Conservation (phyloP, 768 basidiomycete species). For the Phylloporus arenicola region DNA sequence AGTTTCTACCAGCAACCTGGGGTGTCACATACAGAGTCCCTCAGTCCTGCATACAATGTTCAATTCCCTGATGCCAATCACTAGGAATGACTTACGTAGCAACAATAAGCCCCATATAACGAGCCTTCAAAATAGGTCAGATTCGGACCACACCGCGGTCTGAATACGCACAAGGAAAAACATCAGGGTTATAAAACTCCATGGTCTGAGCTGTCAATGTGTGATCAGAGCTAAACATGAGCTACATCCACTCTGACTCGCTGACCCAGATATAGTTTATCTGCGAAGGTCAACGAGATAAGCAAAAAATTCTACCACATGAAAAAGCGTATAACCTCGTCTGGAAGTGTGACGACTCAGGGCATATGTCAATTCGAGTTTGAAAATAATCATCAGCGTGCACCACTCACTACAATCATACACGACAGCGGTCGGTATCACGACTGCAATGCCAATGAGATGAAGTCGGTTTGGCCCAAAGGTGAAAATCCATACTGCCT, state of each 20-base stretch:
- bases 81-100: conserved; percentile 7
- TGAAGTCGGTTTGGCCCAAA: neutral
- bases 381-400: neutral
- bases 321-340: conserved; percentile 9
- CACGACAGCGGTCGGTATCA: conserved; percentile 2
- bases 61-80: neutral
- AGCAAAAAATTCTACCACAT: neutral
- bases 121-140: conserved; percentile 10
- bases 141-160: neutral
- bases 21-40: conserved; percentile 6
- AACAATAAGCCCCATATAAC: conserved; percentile 10
- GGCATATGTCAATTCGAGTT: neutral
- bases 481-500: conserved; percentile 1
- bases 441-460: conserved; percentile 10
- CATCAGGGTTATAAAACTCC: conserved; percentile 10
- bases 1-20: neutral
- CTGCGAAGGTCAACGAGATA: conserved; percentile 3
- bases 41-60: neutral
- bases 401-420: conserved; percentile 19
- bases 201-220: conserved; percentile 10
- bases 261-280: conserved; percentile 18
- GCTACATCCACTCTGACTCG: neutral
- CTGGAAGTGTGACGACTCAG: conserved; percentile 14
- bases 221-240: neutral
- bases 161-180: conserved; percentile 16